Percentiles rank a stretch among this genome's conserved stretches.
phyloP scores from a whole-genome alignment of 2,329 filamentous ascomycete species.

The Nigrograna mackinnonii region DNA sequence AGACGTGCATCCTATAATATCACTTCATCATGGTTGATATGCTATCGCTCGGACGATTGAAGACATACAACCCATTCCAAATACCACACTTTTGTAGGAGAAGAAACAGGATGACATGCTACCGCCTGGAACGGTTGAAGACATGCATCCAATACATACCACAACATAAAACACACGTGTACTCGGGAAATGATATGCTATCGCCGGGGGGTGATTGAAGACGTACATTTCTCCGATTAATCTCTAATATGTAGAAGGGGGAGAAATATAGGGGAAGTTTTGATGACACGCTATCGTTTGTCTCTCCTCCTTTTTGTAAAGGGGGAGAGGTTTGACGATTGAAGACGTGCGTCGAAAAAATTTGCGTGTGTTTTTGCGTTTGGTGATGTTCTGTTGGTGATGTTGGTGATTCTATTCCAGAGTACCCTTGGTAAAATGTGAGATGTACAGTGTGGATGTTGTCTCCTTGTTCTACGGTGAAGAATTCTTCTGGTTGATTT shows the following conservation, averaged over 20 bases:
- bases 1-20: slow-evolving; percentile 23
- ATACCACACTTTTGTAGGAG: slow-evolving; percentile 2
- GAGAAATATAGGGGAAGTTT: neutral
- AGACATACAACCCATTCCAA: slow-evolving; percentile 11
- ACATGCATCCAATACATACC: slow-evolving; percentile 5
- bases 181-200: slow-evolving; percentile 4
- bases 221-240: slow-evolving; percentile 12
- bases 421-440: too few relatives aligned
- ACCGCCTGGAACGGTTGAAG: slow-evolving; percentile 14
- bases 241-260: neutral
- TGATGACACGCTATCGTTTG: slow-evolving; percentile 4
- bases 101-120: slow-evolving; percentile 17
- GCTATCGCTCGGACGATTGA: slow-evolving; percentile 14
- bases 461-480: too few relatives aligned
- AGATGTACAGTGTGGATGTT: too few relatives aligned
- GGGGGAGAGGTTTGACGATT: slow-evolving; percentile 9
- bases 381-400: neutral
- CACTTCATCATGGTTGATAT: slow-evolving; percentile 5
- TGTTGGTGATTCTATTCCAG: too few relatives aligned
- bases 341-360: slow-evolving; percentile 19
- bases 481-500: too few relatives aligned
- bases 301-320: too few relatives aligned
- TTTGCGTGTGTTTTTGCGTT: neutral
- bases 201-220: slow-evolving; percentile 6
- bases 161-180: neutral